Base-by-base conservation (phyloP, 495 filamentous ascomycete species). In the Neurospora sp. region DNA sequence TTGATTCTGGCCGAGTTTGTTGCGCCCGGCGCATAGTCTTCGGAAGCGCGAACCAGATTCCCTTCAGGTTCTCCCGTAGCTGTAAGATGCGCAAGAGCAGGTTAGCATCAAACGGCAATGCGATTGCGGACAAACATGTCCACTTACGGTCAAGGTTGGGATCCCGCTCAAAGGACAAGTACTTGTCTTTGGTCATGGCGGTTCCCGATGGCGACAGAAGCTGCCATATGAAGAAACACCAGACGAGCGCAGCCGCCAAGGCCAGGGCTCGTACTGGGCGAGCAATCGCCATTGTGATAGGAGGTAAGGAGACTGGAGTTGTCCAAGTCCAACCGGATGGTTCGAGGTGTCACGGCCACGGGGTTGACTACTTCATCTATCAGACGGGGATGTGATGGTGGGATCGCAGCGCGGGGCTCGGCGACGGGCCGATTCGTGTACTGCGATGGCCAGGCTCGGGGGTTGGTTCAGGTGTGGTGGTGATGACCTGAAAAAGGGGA, bases 41-140 rank as follows among this genome's bases (percentile, higher is more conserved):
- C 89, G 74, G 90, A 88, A n/a, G 89, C 88, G 80, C 91, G 86
- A 77, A 87, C 87, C 73, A 98, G 83, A 18, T 87, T 82, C 22
- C 92, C 94, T 72, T 90, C 87, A 38, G 94, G 94, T 82, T 98
- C 94, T 73, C 89, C 89, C 18, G 91, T 95, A 40, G 85, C 94
- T 97, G 76, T 74, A 73, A 73, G 53, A 74, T 10, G 18, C 53
- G 53, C 53, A 42, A 40, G 59, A 72, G 73, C 59, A 71, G 72
- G 53, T 31, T n/a, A 39, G 61, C 37, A 78, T 73, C 71, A 39
- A 42, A 27, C 39, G 2, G 69, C n/a, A 53, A 22, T 69, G 16
- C 9, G 68, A 37, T 10, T 16, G 16, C 16, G 40, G 48, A 18
- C 20, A 11, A 39, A 6, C 27, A 3, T 3, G 42, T 48, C 40